Evolutionary conservation across 2,329 filamentous ascomycete genomes (phyloP).

Genomic region (Conoideocrella luteorostrata): DNA sequence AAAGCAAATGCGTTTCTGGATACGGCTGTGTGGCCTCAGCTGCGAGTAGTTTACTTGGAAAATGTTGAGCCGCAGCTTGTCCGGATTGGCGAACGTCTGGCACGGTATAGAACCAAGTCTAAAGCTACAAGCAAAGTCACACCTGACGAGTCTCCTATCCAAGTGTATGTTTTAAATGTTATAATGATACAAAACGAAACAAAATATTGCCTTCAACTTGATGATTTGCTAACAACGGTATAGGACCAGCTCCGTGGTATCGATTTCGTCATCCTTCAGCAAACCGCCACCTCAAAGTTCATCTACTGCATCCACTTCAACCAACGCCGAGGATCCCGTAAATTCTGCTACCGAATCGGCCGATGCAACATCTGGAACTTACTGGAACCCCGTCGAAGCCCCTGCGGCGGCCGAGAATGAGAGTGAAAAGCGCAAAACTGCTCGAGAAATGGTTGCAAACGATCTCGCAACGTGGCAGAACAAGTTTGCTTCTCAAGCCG

Average conservation of each 20-base stretch:
- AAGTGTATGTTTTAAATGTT: conserved; percentile 7
- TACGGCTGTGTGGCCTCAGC: conserved; percentile 70
- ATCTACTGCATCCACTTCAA: conserved; percentile 26
- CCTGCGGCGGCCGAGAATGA: conserved; percentile 42
- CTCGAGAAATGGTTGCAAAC: conserved; percentile 61
- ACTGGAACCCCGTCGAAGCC: conserved; percentile 32
- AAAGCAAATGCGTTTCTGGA: conserved; percentile 66
- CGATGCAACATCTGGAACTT: conserved; percentile 16
- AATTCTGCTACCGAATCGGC: conserved; percentile 22
- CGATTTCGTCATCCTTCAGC: conserved; percentile 27
- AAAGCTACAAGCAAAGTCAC: conserved; percentile 18
- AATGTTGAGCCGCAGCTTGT: conserved; percentile 94
- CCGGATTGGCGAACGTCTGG: conserved; percentile 84
- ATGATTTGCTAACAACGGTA: neutral
- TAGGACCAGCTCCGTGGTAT: conserved; percentile 12
- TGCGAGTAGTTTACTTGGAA: conserved; percentile 75
- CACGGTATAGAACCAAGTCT: conserved; percentile 53
- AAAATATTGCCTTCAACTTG: too few relatives aligned
- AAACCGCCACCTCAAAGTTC: conserved; percentile 26
- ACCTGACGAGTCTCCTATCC: neutral
- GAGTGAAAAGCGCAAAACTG: conserved; percentile 49
- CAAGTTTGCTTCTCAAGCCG: conserved; percentile 78
- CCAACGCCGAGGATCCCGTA: conserved; percentile 11
- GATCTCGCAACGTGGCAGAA: conserved; percentile 83
- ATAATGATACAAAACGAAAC: too few relatives aligned